Evolutionary conservation across 805 yeast genomes (phyloP).

Genomic region (Candida bentonensis): DNA sequence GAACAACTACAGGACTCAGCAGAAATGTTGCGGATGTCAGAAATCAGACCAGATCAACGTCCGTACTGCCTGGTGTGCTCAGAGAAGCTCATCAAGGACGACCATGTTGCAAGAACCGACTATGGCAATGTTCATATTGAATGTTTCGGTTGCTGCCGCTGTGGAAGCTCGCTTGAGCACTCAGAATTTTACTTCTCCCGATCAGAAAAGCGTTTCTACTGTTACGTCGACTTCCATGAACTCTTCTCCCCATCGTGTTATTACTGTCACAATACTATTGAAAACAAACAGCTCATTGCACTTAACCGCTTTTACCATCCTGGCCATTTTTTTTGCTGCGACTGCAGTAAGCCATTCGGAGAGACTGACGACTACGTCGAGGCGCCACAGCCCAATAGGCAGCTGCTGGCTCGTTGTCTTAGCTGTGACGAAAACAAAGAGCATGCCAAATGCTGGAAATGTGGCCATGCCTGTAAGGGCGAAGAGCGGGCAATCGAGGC

Average conservation of each 20-base stretch:
- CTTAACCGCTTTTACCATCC: conserved; percentile 17
- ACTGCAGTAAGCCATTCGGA: conserved; percentile 16
- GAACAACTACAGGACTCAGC: neutral
- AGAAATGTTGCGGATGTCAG: neutral
- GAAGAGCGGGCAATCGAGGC: conserved; percentile 15
- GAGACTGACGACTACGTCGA: conserved; percentile 11
- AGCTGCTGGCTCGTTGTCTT: conserved; percentile 12
- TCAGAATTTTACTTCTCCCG: conserved; percentile 12
- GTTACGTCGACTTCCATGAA: conserved; percentile 22
- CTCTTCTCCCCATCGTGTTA: conserved; percentile 18
- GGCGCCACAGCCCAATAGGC: conserved; percentile 7
- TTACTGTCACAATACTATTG: conserved; percentile 19
- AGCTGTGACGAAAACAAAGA: conserved; percentile 15
- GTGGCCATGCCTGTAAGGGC: conserved; percentile 12
- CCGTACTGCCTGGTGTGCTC: conserved; percentile 21
- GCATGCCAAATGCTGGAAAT: conserved; percentile 20
- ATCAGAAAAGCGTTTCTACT: conserved; percentile 11
- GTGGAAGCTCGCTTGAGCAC: conserved; percentile 12
- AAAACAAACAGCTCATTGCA: conserved; percentile 17
- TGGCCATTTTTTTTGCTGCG: conserved; percentile 21
- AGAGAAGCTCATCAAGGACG: conserved; percentile 7
- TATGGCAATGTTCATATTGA: conserved; percentile 11
- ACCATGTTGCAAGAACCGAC: conserved; percentile 13
- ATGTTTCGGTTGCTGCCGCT: conserved; percentile 14
- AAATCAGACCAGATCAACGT: neutral